phyloP scores from a whole-genome alignment of 2,329 filamentous ascomycete species.

The Paraphoma sp. region DNA sequence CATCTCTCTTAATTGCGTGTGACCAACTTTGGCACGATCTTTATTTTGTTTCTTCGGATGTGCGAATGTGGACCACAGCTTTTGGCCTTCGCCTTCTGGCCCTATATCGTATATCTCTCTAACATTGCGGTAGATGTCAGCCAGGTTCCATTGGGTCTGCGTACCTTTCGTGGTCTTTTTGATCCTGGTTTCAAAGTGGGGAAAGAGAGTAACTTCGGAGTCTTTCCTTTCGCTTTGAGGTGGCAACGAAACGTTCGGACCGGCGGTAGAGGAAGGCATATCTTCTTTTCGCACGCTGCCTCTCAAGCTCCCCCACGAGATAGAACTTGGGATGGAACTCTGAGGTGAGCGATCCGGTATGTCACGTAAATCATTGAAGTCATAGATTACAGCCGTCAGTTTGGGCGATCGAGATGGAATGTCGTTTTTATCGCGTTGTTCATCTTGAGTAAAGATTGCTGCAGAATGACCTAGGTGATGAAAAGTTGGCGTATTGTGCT shows the following conservation, averaged over 20 bases:
- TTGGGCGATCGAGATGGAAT: not conserved
- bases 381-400: not conserved
- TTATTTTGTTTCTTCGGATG: not conserved
- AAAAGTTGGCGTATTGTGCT: no score
- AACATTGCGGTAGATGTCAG: slow-evolving; percentile 9
- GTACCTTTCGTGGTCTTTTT: not conserved
- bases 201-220: slow-evolving; percentile 1
- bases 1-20: not conserved
- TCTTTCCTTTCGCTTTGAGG: not conserved
- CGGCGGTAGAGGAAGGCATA: no score
- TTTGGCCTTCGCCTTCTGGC: slow-evolving; percentile 35
- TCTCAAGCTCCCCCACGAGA: no score
- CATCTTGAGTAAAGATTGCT: not conserved
- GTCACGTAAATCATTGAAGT: not conserved
- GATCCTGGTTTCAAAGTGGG: not conserved
- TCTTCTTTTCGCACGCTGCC: no score
- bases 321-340: no score
- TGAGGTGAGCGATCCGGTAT: no score
- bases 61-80: not conserved
- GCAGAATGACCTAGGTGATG: not conserved
- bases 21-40: not conserved
- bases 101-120: slow-evolving; percentile 29
- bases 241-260: no score
- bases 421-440: no score
- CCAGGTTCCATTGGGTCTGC: not conserved